Evolutionary conservation across 805 yeast species (phyloP), one percentile per base, ranked within the genome.

Genomic region (Starmerella vaccinii): DNA sequence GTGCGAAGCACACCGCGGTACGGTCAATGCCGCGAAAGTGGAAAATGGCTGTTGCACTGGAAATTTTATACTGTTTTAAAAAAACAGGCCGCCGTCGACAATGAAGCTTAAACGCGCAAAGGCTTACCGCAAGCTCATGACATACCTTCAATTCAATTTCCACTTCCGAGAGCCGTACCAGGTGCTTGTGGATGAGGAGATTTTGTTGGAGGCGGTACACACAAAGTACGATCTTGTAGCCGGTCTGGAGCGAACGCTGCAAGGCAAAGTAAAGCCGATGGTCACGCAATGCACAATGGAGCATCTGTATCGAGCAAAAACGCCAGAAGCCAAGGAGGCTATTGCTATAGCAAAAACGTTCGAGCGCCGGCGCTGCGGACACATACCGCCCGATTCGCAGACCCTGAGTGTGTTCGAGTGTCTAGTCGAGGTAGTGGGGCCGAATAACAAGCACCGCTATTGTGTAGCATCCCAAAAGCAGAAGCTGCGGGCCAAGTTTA

Each of bases 91-190:
- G n/a, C 21, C 15, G n/a, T 12, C 33, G 46, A 66, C 53, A 30
- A 90, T 90, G 98, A 87, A 95, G 74, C 96, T 90, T 70, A 90
- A 89, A 68, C 76, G 98, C 68, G 95, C 97, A 48, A 90, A 90
- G 67, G 74, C 92, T 1, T 92, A 92, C 68, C 81, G 90, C 66
- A 90, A 90, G 72, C 95, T 86, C 66, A 83, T 92, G 84, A 78
- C 82, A 58, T 82, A 85, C 49, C 83, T 87, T 60, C 76, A 77
- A 58, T 84, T 87, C 64, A 76, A 95, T 6, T 92, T 90, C 76
- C 84, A 84, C 61, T 92, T 92, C 73, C 78, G 95, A 65, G 88
- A 84, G 56, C 98, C 98, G 2, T 89, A 84, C 59, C 98, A 92
- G 69, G 82, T 87, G 23, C 66, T 90, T 18, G 81, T 89, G 6